Evolutionary conservation across 306 rosid genomes (phyloP), one percentile per base, ranked within the genome.

Genomic region (Dryas drummondii): DNA sequence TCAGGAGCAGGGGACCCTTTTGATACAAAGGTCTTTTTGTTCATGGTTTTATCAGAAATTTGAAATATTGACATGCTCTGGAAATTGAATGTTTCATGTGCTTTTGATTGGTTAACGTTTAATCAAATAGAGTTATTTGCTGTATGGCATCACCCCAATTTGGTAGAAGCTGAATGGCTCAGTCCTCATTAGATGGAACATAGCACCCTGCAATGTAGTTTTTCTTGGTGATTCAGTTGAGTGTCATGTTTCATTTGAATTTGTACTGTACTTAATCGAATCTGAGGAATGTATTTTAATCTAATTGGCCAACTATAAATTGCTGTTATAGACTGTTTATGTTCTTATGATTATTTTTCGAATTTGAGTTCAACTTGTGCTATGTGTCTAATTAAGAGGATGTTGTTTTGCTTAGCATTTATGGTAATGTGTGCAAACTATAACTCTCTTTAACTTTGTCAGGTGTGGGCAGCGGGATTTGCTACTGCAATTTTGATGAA

Each of bases 381-480:
- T 26, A 26, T 46, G 22, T 72, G 57, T 27, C 16, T 17, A 55
- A 15, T 63, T 60, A 4, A 15, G 5, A 9, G 52, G 45, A 14
- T 26, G 27, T 68, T 63, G n/a, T n/a, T 60, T 27, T 22, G 11
- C 27, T 53, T 37, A 17, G 27, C 17, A 47, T 69, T 42, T 44
- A 27, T 42, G 10, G 16, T 37, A 15, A 19, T 22, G 6, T 53
- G 32, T 56, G 46, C 17, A 47, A 16, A 15, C 27, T 9, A 10
- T 58, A 9, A 70, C 27, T 42, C 65, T 58, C 15, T 57, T 52
- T 72, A 5, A 75, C 57, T 68, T 37, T 72, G 22, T 44, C 81
- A 94, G 98, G 97, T 94, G 67, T 94, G 96, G 97, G 97, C 98
- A 68, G 96, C 97, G 2, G 98, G 98, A 54, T 94, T 94, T 77